These are phyloP conservation scores for Russula dissimulans DNA, from an alignment of 768 basidiomycete species.

Conservation along the genomic window DNA sequence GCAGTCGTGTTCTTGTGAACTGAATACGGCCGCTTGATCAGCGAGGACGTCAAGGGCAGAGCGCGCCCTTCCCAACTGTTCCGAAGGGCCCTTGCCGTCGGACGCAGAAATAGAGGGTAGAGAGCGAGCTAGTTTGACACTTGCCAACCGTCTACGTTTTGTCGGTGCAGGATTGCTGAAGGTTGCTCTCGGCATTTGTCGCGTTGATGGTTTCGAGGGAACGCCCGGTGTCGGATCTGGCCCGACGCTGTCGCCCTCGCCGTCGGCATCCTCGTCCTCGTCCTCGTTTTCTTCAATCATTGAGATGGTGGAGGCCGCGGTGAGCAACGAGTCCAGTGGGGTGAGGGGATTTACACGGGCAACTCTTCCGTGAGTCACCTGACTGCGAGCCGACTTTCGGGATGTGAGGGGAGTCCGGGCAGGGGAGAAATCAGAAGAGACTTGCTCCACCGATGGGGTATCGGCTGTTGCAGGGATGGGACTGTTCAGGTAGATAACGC, in stretches of 20 bases:
- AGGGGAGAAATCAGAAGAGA: conserved; percentile 20
- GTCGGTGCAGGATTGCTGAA: conserved; percentile 30
- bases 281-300: conserved; percentile 35
- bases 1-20: conserved; percentile 27
- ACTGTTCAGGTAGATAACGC: conserved; percentile 19
- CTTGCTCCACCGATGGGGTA: conserved; percentile 4
- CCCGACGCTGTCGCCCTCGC: background rate
- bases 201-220: conserved; percentile 16
- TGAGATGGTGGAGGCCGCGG: conserved; percentile 41
- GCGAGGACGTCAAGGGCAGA: conserved; percentile 61
- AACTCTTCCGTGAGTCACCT: conserved; percentile 22
- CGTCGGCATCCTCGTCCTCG: conserved; percentile 20
- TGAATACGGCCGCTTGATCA: conserved; percentile 52
- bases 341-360: conserved; percentile 31
- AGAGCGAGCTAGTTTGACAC: conserved; percentile 1
- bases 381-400: conserved; percentile 9
- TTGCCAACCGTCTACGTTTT: conserved; percentile 30
- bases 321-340: conserved; percentile 50
- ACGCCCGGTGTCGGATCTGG: conserved; percentile 17
- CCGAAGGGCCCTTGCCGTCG: background rate
- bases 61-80: conserved; percentile 2
- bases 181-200: conserved; percentile 25
- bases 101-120: background rate
- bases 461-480: conserved; percentile 9
- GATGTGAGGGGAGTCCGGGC: conserved; percentile 15